These are phyloP conservation scores for Prorocentrum cordatum DNA, from an alignment of 169 alveolate genomes.

Conservation along the genomic window DNA sequence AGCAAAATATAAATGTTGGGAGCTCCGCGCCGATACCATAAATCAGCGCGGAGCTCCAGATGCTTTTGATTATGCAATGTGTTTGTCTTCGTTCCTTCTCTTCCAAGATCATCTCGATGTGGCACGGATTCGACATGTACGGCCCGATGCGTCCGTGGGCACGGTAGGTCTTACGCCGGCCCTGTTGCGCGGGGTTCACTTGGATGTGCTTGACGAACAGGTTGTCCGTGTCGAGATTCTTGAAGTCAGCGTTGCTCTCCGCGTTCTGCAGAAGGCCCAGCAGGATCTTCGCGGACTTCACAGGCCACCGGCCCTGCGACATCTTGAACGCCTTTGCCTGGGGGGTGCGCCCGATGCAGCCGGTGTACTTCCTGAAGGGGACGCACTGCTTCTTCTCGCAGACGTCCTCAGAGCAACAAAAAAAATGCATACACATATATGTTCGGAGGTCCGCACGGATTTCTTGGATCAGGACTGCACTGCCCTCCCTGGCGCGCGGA, in stretches of 20 bases:
- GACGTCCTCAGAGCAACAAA: too few species aligned
- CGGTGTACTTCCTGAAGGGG: constrained; percentile 51
- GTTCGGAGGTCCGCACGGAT: too few species aligned
- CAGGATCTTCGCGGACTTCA: constrained; percentile 41
- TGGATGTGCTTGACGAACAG: background rate
- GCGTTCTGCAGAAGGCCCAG: constrained; percentile 58
- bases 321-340: constrained; percentile 63
- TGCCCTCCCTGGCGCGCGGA: too few species aligned
- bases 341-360: constrained; percentile 26
- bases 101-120: constrained; percentile 55
- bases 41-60: too few species aligned
- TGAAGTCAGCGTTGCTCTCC: constrained; percentile 64
- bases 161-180: constrained; percentile 51
- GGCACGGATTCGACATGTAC: constrained; percentile 66
- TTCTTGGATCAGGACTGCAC: too few species aligned
- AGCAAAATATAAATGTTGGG: too few species aligned
- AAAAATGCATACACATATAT: too few species aligned
- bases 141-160: constrained; percentile 70
- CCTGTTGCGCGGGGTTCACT: constrained; percentile 66
- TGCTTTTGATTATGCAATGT: too few species aligned
- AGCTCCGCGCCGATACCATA: too few species aligned
- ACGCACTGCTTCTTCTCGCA: constrained; percentile 62
- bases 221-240: constrained; percentile 43
- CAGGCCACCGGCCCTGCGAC: constrained; percentile 68
- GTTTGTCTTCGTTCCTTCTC: too few species aligned